These are phyloP conservation scores for Pestalotiopsis fici DNA, from an alignment of 2,329 filamentous ascomycete genomes.

Conservation along the genomic window DNA sequence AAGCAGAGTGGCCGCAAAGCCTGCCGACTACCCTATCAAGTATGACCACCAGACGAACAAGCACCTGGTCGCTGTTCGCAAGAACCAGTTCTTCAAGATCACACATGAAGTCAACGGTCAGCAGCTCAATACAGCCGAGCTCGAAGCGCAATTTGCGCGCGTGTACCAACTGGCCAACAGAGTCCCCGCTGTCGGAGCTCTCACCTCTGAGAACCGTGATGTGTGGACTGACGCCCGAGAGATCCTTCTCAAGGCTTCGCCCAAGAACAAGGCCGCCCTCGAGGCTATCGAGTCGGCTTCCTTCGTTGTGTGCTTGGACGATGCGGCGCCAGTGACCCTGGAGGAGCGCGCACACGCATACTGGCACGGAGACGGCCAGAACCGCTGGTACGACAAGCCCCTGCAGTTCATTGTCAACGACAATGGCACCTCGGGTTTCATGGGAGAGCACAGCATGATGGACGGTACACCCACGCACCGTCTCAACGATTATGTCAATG, in stretches of 20 bases:
- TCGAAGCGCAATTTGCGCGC: constrained; percentile 84
- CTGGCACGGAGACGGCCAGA: constrained; percentile 96
- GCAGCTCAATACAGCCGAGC: constrained; percentile 84
- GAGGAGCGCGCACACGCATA: constrained; percentile 95
- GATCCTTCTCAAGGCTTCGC: constrained; percentile 72
- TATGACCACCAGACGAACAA: constrained; percentile 74
- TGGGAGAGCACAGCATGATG: constrained; percentile 99
- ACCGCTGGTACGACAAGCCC: constrained; percentile 98
- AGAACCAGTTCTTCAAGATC: constrained; percentile 98
- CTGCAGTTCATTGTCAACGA: constrained; percentile 98
- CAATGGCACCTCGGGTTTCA: constrained; percentile 96
- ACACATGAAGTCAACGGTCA: constrained; percentile 77
- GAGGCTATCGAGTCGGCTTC: constrained; percentile 84
- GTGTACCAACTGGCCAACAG: constrained; percentile 78
- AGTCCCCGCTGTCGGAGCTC: constrained; percentile 73
- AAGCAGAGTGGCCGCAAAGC: constrained; percentile 79
- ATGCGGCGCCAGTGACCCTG: constrained; percentile 85
- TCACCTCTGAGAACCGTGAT: constrained; percentile 93
- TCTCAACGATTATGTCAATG: constrained; percentile 92
- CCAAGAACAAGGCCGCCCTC: constrained; percentile 76
- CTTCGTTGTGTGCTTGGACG: constrained; percentile 92
- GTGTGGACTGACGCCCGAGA: constrained; percentile 85
- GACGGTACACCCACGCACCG: constrained; percentile 97
- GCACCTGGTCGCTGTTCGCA: constrained; percentile 87
- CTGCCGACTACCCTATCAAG: constrained; percentile 82